These are phyloP conservation scores for Ogataea sp. DNA, from an alignment of 805 yeast species.

Conservation along the genomic window DNA sequence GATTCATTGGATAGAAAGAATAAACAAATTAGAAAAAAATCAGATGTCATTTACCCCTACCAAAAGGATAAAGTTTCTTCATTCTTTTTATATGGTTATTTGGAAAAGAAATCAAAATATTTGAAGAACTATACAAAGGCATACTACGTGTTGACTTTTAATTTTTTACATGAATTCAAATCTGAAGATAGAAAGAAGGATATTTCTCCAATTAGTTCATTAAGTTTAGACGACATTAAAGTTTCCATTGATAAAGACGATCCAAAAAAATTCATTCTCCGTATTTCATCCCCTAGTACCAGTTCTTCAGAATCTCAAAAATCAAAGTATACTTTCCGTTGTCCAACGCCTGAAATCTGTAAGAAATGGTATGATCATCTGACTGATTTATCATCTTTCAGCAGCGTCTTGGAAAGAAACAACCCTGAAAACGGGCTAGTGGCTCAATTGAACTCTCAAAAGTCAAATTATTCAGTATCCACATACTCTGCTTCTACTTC, in stretches of 20 bases:
- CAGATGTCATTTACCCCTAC: constrained; percentile 46
- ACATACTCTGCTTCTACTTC: neutral
- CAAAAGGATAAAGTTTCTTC: constrained; percentile 42
- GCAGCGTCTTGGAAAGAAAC: constrained; percentile 41
- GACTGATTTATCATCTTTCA: constrained; percentile 40
- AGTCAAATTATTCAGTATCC: neutral
- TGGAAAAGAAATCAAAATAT: constrained; percentile 55
- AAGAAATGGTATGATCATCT: constrained; percentile 49
- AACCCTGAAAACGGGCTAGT: constrained; percentile 27
- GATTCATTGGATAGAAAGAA: constrained; percentile 16
- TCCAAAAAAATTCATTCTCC: constrained; percentile 28
- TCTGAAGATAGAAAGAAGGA: constrained; percentile 48
- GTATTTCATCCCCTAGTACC: constrained; percentile 24
- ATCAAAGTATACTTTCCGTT: constrained; percentile 29
- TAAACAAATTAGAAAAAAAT: constrained; percentile 37
- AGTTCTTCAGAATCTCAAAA: constrained; percentile 5
- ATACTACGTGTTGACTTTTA: constrained; percentile 62
- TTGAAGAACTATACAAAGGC: constrained; percentile 53
- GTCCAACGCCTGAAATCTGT: constrained; percentile 36
- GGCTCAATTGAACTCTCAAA: neutral
- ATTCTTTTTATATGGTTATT: constrained; percentile 50
- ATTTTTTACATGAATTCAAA: constrained; percentile 60
- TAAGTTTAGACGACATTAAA: constrained; percentile 26
- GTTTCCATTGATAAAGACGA: constrained; percentile 27
- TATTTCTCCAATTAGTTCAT: constrained; percentile 34